Percentiles rank a stretch among this genome's conserved stretches.
Evolutionary conservation across 192 early-diverging fungal genomes (phyloP).

Genomic region (Backusella australiensis): DNA sequence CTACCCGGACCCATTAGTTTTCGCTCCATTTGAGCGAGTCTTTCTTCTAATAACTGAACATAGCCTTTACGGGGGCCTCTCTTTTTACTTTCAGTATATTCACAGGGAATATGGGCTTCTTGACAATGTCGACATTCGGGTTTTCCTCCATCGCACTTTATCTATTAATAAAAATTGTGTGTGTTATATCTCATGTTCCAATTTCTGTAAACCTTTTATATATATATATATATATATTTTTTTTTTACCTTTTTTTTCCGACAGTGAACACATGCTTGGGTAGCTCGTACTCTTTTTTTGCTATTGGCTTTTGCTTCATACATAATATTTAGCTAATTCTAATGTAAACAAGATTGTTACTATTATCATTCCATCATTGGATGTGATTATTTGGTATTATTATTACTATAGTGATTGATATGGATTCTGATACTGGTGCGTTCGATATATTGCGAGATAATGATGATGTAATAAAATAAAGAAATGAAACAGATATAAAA

Average conservation of each 20-base stretch:
- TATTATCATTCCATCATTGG: background rate
- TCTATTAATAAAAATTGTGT: background rate
- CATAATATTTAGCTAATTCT: background rate
- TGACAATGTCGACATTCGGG: conserved; percentile 25
- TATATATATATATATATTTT: no score
- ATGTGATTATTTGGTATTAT: background rate
- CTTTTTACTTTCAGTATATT: conserved; percentile 20
- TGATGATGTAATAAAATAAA: background rate
- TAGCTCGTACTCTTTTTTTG: conserved; percentile 30
- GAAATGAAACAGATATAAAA: background rate
- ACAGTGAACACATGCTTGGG: conserved; percentile 30
- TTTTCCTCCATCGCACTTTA: conserved; percentile 27
- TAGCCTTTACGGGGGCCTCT: conserved; percentile 35
- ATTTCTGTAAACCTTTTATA: background rate
- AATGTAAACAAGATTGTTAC: background rate
- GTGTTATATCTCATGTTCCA: background rate
- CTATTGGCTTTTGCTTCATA: conserved; percentile 11
- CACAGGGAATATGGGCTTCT: conserved; percentile 16
- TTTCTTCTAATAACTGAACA: conserved; percentile 32
- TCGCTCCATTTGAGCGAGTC: conserved; percentile 20
- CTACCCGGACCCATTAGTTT: background rate
- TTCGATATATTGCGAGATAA: background rate
- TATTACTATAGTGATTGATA: background rate
- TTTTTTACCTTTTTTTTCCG: conserved; percentile 28
- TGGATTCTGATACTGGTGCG: background rate